Conservation (phyloP, 768 basidiomycete species). For the Artomyces pyxidatus region DNA sequence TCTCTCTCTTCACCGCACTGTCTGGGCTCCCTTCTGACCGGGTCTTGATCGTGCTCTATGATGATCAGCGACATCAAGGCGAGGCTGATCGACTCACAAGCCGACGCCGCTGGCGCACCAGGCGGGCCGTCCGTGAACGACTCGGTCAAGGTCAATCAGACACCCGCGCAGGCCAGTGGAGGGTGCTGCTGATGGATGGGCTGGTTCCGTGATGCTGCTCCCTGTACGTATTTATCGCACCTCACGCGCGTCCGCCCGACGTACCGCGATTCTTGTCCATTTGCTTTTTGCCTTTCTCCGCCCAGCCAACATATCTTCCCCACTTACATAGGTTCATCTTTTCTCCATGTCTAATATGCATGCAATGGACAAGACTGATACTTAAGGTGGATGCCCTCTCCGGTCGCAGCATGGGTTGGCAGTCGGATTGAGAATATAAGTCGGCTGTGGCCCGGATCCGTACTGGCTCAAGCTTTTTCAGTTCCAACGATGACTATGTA, state of each 20-base stretch:
- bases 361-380: too few relatives aligned
- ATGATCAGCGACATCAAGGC: conserved; percentile 96
- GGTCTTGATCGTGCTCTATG: neutral
- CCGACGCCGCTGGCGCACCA: conserved; percentile 41
- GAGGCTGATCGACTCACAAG: conserved; percentile 91
- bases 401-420: too few relatives aligned
- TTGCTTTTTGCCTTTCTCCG: too few relatives aligned
- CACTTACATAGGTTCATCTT: too few relatives aligned
- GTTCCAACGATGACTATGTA: too few relatives aligned
- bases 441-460: too few relatives aligned
- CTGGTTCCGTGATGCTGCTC: neutral
- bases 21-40: neutral
- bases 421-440: too few relatives aligned
- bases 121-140: conserved; percentile 35
- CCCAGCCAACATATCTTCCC: too few relatives aligned
- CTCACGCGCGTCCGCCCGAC: neutral
- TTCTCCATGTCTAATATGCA: too few relatives aligned
- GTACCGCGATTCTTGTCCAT: too few relatives aligned
- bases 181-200: conserved; percentile 34
- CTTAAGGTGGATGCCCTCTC: too few relatives aligned
- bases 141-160: conserved; percentile 61
- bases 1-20: neutral
- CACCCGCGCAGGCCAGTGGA: conserved; percentile 32
- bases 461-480: too few relatives aligned
- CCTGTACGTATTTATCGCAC: neutral